These are phyloP conservation scores for Papiliotrema nemorosa DNA, from an alignment of 1,284 basidiomycete genomes.

Conservation along the genomic window DNA sequence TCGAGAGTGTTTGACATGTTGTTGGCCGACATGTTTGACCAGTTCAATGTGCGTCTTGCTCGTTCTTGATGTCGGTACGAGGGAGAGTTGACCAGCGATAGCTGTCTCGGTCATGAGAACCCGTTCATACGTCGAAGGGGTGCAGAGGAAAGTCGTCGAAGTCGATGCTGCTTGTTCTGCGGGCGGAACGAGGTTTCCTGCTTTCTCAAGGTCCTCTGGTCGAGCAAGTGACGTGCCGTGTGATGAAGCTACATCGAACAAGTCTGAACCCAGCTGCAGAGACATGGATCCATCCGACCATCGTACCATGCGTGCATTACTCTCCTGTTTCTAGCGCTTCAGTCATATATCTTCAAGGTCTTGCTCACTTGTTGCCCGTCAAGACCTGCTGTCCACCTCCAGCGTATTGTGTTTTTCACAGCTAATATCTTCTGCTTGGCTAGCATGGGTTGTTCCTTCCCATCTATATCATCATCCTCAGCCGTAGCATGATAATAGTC, in stretches of 20 bases:
- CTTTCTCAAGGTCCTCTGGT: neutral
- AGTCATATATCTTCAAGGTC: neutral
- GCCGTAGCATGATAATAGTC: conserved; percentile 36
- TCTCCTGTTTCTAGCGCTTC: conserved; percentile 23
- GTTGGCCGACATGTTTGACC: conserved; percentile 40
- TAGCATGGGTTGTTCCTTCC: conserved; percentile 16
- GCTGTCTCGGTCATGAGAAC: conserved; percentile 40
- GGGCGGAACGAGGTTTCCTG: neutral
- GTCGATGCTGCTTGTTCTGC: neutral
- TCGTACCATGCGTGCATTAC: conserved; percentile 45
- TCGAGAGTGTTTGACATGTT: conserved; percentile 42
- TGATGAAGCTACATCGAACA: conserved; percentile 46
- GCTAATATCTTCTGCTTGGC: conserved; percentile 45
- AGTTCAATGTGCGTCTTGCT: conserved; percentile 44
- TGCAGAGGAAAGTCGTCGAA: conserved; percentile 33
- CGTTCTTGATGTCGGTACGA: conserved; percentile 41
- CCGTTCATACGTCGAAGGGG: conserved; percentile 22
- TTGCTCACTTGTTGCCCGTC: conserved; percentile 37
- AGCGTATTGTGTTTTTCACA: conserved; percentile 46
- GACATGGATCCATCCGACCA: conserved; percentile 49
- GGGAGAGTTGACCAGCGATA: conserved; percentile 38
- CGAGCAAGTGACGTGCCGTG: conserved; percentile 17
- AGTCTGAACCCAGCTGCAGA: conserved; percentile 44
- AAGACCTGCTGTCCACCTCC: conserved; percentile 42
- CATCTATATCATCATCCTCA: conserved; percentile 26